Percentiles rank a stretch among this genome's conserved stretches.
Conservation (phyloP, 306 rosid species). For the Quercus mongolica region DNA sequence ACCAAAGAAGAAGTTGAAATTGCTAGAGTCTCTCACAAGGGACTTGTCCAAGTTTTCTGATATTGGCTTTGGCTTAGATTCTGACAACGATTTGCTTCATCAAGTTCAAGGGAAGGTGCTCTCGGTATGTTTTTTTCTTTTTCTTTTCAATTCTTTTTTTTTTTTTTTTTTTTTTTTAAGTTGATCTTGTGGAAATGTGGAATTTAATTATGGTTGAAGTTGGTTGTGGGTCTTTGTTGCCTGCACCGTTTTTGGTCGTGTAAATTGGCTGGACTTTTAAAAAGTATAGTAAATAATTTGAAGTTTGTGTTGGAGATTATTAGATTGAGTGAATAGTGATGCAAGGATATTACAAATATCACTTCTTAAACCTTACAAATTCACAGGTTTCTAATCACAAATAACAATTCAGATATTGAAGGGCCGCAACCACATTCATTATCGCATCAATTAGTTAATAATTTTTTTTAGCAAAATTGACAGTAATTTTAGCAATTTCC, state of each 20-base stretch:
- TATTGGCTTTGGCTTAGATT: constrained; percentile 31
- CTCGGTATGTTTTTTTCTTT: constrained; percentile 34
- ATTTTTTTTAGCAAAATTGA: too few relatives aligned
- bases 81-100: constrained; percentile 25
- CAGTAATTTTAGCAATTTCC: too few relatives aligned
- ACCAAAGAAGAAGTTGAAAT: constrained; percentile 55
- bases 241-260: neutral
- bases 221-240: neutral
- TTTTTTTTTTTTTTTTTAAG: too few relatives aligned
- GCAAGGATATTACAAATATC: too few relatives aligned
- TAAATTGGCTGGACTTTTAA: neutral
- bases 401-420: too few relatives aligned
- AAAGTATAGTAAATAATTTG: too few relatives aligned
- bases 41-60: constrained; percentile 30
- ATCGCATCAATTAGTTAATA: too few relatives aligned
- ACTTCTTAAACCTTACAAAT: too few relatives aligned
- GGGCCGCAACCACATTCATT: too few relatives aligned
- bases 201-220: neutral
- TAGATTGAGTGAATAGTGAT: neutral
- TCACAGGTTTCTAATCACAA: too few relatives aligned
- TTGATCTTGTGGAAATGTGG: neutral
- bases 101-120: constrained; percentile 36
- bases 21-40: constrained; percentile 46
- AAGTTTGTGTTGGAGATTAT: neutral
- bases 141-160: neutral